A percentile compares a stretch with the other conserved stretches of the same genome.
phyloP scores from a whole-genome alignment of 768 basidiomycete species.

The Lactarius psammicola region DNA sequence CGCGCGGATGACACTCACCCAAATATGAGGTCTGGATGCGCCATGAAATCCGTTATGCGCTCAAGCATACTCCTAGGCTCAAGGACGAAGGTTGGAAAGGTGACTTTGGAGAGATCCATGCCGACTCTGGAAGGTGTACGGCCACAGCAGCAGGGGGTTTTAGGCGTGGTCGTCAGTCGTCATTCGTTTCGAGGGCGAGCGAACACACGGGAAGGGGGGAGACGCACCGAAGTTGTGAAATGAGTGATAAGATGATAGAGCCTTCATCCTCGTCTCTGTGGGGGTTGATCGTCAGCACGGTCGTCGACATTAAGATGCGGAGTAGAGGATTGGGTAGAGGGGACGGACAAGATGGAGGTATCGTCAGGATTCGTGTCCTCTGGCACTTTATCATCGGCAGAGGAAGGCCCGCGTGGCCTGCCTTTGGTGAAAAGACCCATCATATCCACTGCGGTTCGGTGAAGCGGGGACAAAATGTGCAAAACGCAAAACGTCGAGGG shows the following conservation, averaged over 20 bases:
- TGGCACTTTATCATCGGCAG: constrained; percentile 62
- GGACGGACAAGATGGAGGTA: constrained; percentile 80
- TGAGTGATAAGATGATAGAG: constrained; percentile 81
- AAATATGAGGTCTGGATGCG: constrained; percentile 96
- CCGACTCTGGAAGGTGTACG: constrained; percentile 70
- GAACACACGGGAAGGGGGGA: constrained; percentile 12
- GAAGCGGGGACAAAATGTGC: background rate
- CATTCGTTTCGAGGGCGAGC: background rate
- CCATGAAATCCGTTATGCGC: constrained; percentile 99
- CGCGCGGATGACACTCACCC: constrained; percentile 54
- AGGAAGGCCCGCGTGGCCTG: constrained; percentile 64
- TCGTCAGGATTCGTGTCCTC: constrained; percentile 88
- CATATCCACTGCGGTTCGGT: constrained; percentile 43
- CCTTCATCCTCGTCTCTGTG: constrained; percentile 90
- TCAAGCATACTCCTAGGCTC: constrained; percentile 98
- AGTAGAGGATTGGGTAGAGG: constrained; percentile 28
- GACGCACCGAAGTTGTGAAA: constrained; percentile 80
- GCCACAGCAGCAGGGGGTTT: too few relatives aligned
- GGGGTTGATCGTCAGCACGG: constrained; percentile 35
- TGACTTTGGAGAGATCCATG: constrained; percentile 95
- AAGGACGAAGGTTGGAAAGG: constrained; percentile 91
- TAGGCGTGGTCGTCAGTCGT: background rate
- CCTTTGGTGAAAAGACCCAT: constrained; percentile 70
- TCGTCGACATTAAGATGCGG: constrained; percentile 28
- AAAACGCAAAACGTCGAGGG: background rate